phyloP scores from a whole-genome alignment of 352 stramenopile species.

The Halophytophthora polymorphica region DNA sequence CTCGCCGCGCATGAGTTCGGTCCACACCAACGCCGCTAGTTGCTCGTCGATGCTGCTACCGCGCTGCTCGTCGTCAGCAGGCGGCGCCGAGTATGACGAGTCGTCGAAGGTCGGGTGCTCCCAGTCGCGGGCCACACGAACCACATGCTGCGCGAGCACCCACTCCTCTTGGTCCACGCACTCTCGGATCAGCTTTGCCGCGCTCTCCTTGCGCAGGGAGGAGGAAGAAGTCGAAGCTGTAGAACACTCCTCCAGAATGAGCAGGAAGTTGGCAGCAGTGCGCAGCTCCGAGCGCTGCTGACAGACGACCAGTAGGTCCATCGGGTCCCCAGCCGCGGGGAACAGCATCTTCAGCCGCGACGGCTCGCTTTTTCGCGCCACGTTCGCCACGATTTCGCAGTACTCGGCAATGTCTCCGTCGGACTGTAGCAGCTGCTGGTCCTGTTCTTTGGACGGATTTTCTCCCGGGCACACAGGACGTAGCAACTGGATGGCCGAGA shows the following conservation, averaged over 20 bases:
- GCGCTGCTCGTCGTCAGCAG: neutral
- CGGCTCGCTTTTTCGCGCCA: constrained; percentile 81
- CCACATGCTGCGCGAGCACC: constrained; percentile 67
- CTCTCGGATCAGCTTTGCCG: constrained; percentile 56
- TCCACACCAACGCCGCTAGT: constrained; percentile 44
- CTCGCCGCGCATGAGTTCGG: constrained; percentile 54
- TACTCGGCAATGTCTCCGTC: constrained; percentile 67
- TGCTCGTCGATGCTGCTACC: constrained; percentile 59
- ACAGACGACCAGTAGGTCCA: constrained; percentile 60
- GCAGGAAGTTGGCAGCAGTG: constrained; percentile 80
- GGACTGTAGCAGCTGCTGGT: neutral
- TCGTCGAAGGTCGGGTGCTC: constrained; percentile 30
- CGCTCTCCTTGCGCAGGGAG: constrained; percentile 43
- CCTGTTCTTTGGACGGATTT: constrained; percentile 1
- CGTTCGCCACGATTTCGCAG: constrained; percentile 81
- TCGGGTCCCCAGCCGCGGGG: constrained; percentile 57
- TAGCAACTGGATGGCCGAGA: constrained; percentile 50
- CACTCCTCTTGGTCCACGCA: constrained; percentile 81
- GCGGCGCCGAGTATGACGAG: constrained; percentile 9
- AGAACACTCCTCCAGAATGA: constrained; percentile 76
- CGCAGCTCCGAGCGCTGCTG: constrained; percentile 64
- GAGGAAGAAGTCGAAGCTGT: constrained; percentile 25
- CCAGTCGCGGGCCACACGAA: constrained; percentile 82
- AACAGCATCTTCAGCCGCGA: constrained; percentile 73
- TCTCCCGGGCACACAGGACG: constrained; percentile 15